These are phyloP conservation scores for Aspergillus pseudoviridinutans DNA, from an alignment of 2,329 filamentous ascomycete genomes.

Conservation along the genomic window DNA sequence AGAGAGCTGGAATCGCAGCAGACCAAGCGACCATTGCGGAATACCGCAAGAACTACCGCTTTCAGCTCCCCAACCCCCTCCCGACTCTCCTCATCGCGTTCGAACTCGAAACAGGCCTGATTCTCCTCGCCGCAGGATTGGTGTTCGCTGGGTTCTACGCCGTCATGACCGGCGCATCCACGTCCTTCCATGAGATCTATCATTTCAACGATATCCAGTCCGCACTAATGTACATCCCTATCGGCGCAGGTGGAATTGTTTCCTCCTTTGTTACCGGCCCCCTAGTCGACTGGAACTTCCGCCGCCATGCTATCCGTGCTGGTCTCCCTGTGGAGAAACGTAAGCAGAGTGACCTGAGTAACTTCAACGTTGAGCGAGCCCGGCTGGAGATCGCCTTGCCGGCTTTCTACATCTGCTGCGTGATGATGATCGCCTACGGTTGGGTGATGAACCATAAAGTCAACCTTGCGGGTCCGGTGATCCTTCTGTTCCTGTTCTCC, in stretches of 20 bases:
- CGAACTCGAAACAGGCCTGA: conserved; percentile 33
- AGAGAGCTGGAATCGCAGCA: conserved; percentile 5
- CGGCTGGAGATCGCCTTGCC: conserved; percentile 34
- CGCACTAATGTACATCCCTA: conserved; percentile 34
- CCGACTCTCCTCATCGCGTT: conserved; percentile 33
- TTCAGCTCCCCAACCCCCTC: conserved; percentile 36
- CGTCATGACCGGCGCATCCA: conserved; percentile 44
- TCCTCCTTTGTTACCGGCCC: conserved; percentile 46
- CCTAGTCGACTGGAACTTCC: conserved; percentile 68
- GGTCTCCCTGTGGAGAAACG: conserved; percentile 58
- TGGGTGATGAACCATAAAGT: conserved; percentile 32
- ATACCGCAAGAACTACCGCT: conserved; percentile 12
- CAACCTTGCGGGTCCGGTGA: conserved; percentile 29
- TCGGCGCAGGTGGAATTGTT: conserved; percentile 16
- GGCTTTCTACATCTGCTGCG: conserved; percentile 23
- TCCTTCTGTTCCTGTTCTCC: conserved; percentile 32
- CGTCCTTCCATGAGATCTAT: conserved; percentile 45
- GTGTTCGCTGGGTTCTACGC: conserved; percentile 49
- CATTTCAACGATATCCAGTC: conserved; percentile 47
- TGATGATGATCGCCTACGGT: conserved; percentile 30
- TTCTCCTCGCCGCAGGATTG: conserved; percentile 37
- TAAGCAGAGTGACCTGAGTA: conserved; percentile 32
- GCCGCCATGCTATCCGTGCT: conserved; percentile 58
- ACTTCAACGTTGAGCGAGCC: conserved; percentile 45
- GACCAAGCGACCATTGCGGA: conserved; percentile 4